Evolutionary conservation across 1,284 basidiomycete species (phyloP), one percentile per base, ranked within the genome.

Genomic region (Crepidotus sp.): DNA sequence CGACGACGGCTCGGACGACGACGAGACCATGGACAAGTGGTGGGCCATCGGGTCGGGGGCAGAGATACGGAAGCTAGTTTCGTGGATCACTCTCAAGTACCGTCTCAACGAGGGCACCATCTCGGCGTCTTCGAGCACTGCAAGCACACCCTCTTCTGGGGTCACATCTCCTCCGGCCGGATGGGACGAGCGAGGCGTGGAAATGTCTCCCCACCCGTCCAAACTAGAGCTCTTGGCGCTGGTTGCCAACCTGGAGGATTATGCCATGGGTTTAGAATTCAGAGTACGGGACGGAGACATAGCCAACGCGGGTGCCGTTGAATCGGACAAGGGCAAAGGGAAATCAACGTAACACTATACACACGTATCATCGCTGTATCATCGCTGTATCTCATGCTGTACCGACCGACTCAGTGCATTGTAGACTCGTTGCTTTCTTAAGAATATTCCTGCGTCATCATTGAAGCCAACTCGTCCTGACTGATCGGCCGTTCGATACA

Each of bases 31-130:
- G 8, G 69, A 73, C 44, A 62, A 60, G 15, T 87, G 83, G 83
- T 86, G 81, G 77, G 78, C 72, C n/a, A 80, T 85, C 61, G 73
- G 69, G 64, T 68, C 83, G 6, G 74, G 78, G 1, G 63, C 64
- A 31, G 80, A 85, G 48, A 76, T 87, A 45, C 57, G 58, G 42
- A 79, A 74, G 56, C 60, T 85, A n/a, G 76, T 77, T 2, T 69
- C 75, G 36, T 86, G 81, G 80, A 60, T 84, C 25, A 64, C 69
- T 18, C 65, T 69, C 52, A 73, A 71, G 54, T 65, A 69, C 42
- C 70, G 62, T n/a, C 55, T 75, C 33, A 65, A 69, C 30, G 62
- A 65, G 8, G 57, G 60, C 10, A 57, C 1, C 55, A 59, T 33
- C 35, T 49, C 47, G n/a, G 41, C 49, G 9, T 18, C 31, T 6